A percentile compares a stretch with the other conserved stretches of the same genome.
phyloP scores from a whole-genome alignment of 768 basidiomycete species.

The Cystofilobasidium capitatum region DNA sequence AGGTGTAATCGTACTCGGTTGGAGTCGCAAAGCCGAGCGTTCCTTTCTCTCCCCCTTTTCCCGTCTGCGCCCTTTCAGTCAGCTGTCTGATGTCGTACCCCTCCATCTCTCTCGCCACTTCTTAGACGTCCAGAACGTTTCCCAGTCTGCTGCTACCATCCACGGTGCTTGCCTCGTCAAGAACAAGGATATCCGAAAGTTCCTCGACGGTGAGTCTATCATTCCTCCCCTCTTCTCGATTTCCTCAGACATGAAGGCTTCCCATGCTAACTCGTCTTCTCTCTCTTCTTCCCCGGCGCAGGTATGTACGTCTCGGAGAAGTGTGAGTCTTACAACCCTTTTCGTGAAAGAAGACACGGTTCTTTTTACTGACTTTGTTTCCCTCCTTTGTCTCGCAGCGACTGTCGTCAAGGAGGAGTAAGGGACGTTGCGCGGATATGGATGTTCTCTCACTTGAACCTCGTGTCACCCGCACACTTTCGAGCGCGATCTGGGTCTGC shows the following conservation, averaged over 20 bases:
- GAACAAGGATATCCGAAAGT: slow-evolving; percentile 96
- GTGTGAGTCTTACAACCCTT: too few species aligned
- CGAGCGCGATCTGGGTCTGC: neutral
- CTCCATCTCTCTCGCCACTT: too few species aligned
- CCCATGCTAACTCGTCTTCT: too few species aligned
- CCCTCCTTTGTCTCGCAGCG: too few species aligned
- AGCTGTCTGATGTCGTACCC: too few species aligned
- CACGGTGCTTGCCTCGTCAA: slow-evolving; percentile 92
- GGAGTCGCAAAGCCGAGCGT: too few species aligned
- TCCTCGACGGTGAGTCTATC: slow-evolving; percentile 46
- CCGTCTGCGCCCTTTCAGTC: too few species aligned
- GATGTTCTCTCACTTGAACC: neutral
- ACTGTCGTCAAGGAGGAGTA: slow-evolving; percentile 16
- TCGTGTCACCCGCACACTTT: neutral
- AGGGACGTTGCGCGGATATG: neutral
- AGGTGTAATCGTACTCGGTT: too few species aligned
- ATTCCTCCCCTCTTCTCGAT: neutral
- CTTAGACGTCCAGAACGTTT: slow-evolving; percentile 95
- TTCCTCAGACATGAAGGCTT: neutral
- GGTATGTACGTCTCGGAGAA: slow-evolving; percentile 20
- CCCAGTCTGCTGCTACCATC: slow-evolving; percentile 95
- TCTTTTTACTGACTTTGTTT: too few species aligned
- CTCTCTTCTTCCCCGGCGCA: too few species aligned
- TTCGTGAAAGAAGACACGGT: too few species aligned
- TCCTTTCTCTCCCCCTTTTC: too few species aligned